Evolutionary conservation across 257 asterid species (phyloP).

Genomic region (Solanum virginianum): DNA sequence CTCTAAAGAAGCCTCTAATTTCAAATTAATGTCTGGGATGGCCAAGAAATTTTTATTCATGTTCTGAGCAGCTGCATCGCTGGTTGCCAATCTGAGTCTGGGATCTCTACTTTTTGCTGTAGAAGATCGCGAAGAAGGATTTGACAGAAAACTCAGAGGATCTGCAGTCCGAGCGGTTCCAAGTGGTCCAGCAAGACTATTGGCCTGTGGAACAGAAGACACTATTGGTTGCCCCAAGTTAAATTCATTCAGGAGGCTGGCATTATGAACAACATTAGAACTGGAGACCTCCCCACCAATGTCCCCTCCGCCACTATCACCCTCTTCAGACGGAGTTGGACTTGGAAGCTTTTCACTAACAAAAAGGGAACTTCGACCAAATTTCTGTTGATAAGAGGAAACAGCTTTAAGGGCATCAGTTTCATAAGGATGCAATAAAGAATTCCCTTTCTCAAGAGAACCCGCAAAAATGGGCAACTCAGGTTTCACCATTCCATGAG

Average conservation of each 20-base stretch:
- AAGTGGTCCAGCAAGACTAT: conserved; percentile 19
- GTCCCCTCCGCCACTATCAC: conserved; percentile 52
- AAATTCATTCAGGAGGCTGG: conserved; percentile 13
- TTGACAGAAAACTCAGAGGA: conserved; percentile 23
- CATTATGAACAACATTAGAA: conserved; percentile 18
- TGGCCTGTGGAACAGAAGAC: conserved; percentile 31
- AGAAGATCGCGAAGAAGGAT: conserved; percentile 33
- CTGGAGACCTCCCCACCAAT: conserved; percentile 64
- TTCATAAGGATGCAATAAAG: conserved; percentile 64
- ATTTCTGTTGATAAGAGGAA: conserved; percentile 93
- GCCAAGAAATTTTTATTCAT: conserved; percentile 11
- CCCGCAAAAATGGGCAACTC: conserved; percentile 64
- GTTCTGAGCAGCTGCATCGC: conserved; percentile 23
- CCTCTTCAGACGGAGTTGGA: conserved; percentile 95
- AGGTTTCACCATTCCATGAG: conserved; percentile 44
- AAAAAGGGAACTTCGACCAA: conserved; percentile 49
- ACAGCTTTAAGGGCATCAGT: conserved; percentile 89
- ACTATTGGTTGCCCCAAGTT: conserved; percentile 14
- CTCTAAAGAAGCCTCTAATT: conserved; percentile 26
- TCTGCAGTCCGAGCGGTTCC: conserved; percentile 17
- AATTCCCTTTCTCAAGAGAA: conserved; percentile 27
- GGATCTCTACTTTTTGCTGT: conserved; percentile 79
- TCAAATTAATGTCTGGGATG: conserved; percentile 26
- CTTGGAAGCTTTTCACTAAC: conserved; percentile 71
- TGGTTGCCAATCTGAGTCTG: conserved; percentile 68